Evolutionary conservation across 257 asterid genomes (phyloP).

Genomic region (Solanum sitiens): DNA sequence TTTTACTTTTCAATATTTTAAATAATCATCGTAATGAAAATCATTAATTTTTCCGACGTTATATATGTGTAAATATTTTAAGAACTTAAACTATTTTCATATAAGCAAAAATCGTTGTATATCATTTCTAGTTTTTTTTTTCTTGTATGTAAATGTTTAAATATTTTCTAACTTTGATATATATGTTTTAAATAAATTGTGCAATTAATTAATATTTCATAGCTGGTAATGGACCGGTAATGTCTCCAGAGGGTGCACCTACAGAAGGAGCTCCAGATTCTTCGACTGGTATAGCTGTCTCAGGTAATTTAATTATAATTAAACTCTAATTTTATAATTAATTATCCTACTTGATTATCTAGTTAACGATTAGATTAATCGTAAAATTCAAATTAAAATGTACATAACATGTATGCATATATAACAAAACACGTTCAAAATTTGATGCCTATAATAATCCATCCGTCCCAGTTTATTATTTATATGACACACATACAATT

Average conservation of each 20-base stretch:
- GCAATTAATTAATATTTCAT: not conserved
- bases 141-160: not conserved
- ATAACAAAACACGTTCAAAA: not conserved
- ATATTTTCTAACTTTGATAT: not conserved
- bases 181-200: not conserved
- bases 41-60: not conserved
- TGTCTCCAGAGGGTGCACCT: constrained; percentile 51
- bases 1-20: not conserved
- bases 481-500: no score
- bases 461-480: not conserved
- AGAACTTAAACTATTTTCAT: not conserved
- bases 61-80: not conserved
- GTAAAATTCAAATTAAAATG: not conserved
- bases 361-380: not conserved
- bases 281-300: constrained; percentile 20
- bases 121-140: not conserved
- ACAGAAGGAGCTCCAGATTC: constrained; percentile 23
- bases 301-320: constrained; percentile 21
- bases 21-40: not conserved
- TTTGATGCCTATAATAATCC: not conserved
- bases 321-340: not conserved
- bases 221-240: constrained; percentile 53
- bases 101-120: not conserved
- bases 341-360: not conserved
- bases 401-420: not conserved